These are phyloP conservation scores for Fusarium napiforme DNA, from an alignment of 2,329 filamentous ascomycete species.

Conservation along the genomic window DNA sequence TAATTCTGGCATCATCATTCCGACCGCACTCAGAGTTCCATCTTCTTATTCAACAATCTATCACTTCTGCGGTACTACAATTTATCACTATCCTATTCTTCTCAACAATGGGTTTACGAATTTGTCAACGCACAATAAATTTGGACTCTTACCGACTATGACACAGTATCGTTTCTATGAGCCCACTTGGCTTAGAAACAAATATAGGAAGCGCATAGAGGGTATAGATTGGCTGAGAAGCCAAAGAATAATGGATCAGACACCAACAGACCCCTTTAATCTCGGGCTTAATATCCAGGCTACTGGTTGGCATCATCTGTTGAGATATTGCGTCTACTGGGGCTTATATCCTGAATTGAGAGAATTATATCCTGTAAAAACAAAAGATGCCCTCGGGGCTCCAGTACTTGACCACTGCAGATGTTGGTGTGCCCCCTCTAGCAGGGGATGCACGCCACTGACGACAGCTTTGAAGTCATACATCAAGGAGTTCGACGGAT, in stretches of 20 bases:
- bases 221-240: fast-evolving
- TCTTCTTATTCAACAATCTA: fast-evolving
- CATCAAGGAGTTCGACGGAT: too few species aligned
- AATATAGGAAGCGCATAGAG: fast-evolving
- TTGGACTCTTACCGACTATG: background rate
- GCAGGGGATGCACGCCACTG: fast-evolving
- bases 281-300: background rate
- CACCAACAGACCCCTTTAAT: background rate
- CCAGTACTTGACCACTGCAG: fast-evolving
- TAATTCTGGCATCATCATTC: fast-evolving
- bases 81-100: background rate
- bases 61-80: fast-evolving
- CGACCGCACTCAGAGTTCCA: fast-evolving
- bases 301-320: background rate
- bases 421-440: background rate
- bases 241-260: fast-evolving
- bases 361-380: fast-evolving
- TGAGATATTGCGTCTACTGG: too few species aligned
- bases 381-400: fast-evolving
- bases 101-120: background rate
- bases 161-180: fast-evolving
- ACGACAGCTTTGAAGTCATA: background rate
- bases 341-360: too few species aligned
- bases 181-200: fast-evolving
- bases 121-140: fast-evolving